Evolutionary conservation across 148 eudicot species (phyloP), one percentile per base, ranked within the genome.

Genomic region (Silene latifolia): DNA sequence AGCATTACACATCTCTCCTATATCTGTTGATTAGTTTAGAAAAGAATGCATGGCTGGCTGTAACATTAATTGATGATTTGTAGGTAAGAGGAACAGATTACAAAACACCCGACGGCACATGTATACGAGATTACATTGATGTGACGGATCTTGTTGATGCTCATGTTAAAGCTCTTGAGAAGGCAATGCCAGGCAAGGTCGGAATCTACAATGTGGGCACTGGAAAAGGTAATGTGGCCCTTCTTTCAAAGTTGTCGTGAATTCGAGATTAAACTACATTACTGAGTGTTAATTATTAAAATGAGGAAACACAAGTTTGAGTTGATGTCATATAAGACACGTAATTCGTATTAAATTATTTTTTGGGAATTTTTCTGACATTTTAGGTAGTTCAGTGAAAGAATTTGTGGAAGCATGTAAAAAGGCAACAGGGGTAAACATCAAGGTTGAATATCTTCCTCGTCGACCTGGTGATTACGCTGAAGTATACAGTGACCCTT

Each of bases 161-260:
- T 76, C 98, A 95, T 48, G 98, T 95, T 14, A 95, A 92, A 82
- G 98, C 98, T 7, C 90, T 95, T 51, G 96, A 92, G 63, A 90
- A 89, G 82, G 93, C 98, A 29, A 78, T 51, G 63, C 91, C 93
- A 1, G 85, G 91, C 15, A 83, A 90, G 70, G 92, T 90, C 63
- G 98, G 98, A 66, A 95, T 95, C 70, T 95, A 92, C 84, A 95
- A 95, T 78, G 98, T 95, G 18, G 98, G 98, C 23, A 92, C 98
- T 4, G 96, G 98, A 80, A 95, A 74, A 90, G 98, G 97, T 90
- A 83, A 17, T 25, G 46, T 51, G 24, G 13, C 19, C 8, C 19
- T 17, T 39, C 63, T 69, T 44, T 69, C 35, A 53, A 60, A 3
- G 32, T 39, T 39, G 6, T 39, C 8, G 54, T 48, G 2, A 48